Percentiles rank a stretch among this genome's conserved stretches.
phyloP scores from a whole-genome alignment of 1,139 yeast genomes.

The Saccharomyces hybrid region DNA sequence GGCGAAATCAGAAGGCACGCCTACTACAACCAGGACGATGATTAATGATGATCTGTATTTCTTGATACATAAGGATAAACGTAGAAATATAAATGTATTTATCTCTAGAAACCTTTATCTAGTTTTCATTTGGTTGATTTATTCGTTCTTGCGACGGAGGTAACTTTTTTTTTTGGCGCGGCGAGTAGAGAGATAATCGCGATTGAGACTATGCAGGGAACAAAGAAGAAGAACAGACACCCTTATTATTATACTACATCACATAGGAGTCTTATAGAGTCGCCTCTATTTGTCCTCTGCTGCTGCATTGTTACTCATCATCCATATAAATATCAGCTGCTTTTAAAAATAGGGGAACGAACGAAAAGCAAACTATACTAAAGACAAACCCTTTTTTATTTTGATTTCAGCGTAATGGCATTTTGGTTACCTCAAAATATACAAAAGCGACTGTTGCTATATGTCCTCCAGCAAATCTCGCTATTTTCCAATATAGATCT shows the following conservation, averaged over 20 bases:
- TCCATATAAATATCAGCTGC: neutral
- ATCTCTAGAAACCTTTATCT: neutral
- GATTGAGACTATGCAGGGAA: neutral
- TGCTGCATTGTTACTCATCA: neutral
- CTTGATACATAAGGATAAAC: neutral
- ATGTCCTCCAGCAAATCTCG: conserved; percentile 75
- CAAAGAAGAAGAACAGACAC: neutral
- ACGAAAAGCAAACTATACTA: neutral
- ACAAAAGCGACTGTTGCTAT: conserved; percentile 71
- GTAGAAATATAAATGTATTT: neutral
- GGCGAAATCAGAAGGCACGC: conserved; percentile 73
- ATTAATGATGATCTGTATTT: conserved; percentile 7
- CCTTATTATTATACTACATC: neutral
- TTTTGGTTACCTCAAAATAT: conserved; percentile 81
- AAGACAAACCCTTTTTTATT: neutral
- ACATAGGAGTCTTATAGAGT: neutral
- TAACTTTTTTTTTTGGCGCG: neutral
- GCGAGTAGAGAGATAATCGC: neutral
- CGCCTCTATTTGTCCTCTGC: neutral
- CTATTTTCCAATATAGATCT: conserved; percentile 75
- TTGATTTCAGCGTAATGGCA: conserved; percentile 35
- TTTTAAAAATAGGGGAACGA: neutral
- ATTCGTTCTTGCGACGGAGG: conserved; percentile 1
- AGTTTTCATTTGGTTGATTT: neutral
- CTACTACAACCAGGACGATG: conserved; percentile 8